A percentile compares a stretch with the other conserved stretches of the same genome.
Evolutionary conservation across 305 asterid genomes (phyloP).

Genomic region (Fraxinus velutina): DNA sequence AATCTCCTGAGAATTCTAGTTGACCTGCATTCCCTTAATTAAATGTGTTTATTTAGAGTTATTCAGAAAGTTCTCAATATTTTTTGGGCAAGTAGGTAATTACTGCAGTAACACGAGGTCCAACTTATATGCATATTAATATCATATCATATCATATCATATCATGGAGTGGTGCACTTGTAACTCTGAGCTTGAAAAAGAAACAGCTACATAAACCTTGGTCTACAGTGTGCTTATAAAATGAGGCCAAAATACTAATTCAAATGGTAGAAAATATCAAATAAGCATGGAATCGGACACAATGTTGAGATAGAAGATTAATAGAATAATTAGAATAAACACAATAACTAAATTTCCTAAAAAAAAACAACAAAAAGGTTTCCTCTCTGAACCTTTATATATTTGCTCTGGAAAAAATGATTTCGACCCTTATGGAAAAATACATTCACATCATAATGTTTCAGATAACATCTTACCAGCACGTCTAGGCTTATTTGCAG

Average conservation of each 20-base stretch:
- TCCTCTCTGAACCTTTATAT: neutral
- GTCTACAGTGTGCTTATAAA: neutral
- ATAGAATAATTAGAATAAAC: neutral
- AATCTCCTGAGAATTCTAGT: neutral
- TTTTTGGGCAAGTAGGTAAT: neutral
- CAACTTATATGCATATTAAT: neutral
- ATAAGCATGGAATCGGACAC: neutral
- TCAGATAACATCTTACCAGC: slow-evolving; percentile 58
- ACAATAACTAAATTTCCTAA: neutral
- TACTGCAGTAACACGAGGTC: neutral
- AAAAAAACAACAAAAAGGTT: neutral
- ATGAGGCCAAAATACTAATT: neutral
- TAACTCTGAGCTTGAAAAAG: neutral
- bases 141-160: slow-evolving; percentile 2
- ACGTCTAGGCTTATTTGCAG: slow-evolving; percentile 47
- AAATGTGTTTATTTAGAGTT: neutral
- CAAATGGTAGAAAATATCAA: neutral
- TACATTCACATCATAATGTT: neutral
- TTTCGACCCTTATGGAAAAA: neutral
- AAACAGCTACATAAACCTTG: neutral
- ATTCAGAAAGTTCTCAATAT: neutral
- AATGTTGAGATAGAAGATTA: slow-evolving; percentile 5
- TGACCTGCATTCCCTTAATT: neutral
- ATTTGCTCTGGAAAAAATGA: neutral
- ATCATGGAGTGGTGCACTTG: neutral